Evolutionary conservation across 768 basidiomycete species (phyloP), one percentile per base, ranked within the genome.

Genomic region (Boletus vinaceobasis): DNA sequence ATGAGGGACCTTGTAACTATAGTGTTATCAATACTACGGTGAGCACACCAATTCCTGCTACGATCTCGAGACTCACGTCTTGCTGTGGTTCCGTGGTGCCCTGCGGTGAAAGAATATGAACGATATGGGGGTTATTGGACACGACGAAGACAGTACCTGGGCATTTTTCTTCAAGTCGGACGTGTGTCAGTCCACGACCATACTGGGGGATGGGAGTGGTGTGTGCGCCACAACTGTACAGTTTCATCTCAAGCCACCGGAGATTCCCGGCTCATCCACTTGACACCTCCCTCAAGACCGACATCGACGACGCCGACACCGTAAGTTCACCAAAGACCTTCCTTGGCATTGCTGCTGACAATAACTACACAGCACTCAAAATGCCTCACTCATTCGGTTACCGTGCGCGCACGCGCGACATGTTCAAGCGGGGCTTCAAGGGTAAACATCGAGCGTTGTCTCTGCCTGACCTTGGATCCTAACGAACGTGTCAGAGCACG

Each of bases 311-410:
- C 74, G 61, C 69, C 73, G 67, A 72, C 60, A 65, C 62, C 72
- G 79, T 82, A 71, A 72, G 82, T 77, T 58, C 6, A 19, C 33
- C 45, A 50, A 27, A 57, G 60, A 49, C 57, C 43, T 56, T 60
- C 32, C n/a, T 53, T 55, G 56, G 61, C 56, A 50, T 48, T 56
- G 50, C 21, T 23, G 13, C 50, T 60, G 39, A 56, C 48, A 32
- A 43, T 50, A 43, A 52, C 37, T 3, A 48, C 33, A 13, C 66
- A 87, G 80, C 62, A 79, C 72, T 81, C 84, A 85, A 86, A 74
- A 98, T 99, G 96, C 96, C 96, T 81, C 93, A 98, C 92, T 98
- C 96, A 54, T 99, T 88, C 85, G 96, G 96, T 92, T 92, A 95
- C 82, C 88, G 96, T 74, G 96, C 96, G 90, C 94, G 96, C 68